Conservation (phyloP, 805 yeast genomes). For the Metschnikowia borealis region DNA sequence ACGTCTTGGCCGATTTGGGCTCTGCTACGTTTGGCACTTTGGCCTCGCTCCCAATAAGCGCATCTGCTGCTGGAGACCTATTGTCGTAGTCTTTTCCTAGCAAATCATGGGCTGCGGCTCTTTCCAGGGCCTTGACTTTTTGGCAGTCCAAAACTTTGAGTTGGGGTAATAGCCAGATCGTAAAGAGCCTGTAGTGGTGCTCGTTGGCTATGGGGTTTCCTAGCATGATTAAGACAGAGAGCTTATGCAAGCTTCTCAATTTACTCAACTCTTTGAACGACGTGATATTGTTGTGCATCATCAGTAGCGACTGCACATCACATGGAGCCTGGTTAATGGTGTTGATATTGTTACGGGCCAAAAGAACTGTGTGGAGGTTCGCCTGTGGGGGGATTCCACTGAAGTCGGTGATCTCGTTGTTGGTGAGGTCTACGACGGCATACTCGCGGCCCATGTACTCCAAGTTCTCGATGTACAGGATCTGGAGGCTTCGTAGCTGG, state of each 20-base stretch:
- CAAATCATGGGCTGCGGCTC: conserved; percentile 40
- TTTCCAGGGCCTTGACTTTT: conserved; percentile 54
- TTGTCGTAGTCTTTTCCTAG: conserved; percentile 28
- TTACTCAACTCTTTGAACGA: conserved; percentile 38
- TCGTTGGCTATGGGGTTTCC: conserved; percentile 55
- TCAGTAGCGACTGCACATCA: conserved; percentile 43
- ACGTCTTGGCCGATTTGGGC: conserved; percentile 25
- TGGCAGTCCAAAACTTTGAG: conserved; percentile 65
- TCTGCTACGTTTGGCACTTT: background rate
- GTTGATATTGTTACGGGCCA: conserved; percentile 60
- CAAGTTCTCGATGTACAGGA: conserved; percentile 35
- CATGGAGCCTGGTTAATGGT: conserved; percentile 26
- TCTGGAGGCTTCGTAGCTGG: conserved; percentile 30
- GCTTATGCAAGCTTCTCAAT: conserved; percentile 5
- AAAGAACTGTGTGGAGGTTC: conserved; percentile 49
- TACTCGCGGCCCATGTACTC: conserved; percentile 28
- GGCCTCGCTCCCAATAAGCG: conserved; percentile 15
- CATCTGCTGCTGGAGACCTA: conserved; percentile 29
- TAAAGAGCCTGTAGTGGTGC: conserved; percentile 54
- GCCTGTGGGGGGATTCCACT: conserved; percentile 43
- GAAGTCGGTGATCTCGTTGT: conserved; percentile 62
- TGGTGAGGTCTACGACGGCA: conserved; percentile 67
- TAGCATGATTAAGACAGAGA: conserved; percentile 41
- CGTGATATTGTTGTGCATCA: conserved; percentile 49
- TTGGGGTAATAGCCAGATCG: conserved; percentile 60